Conservation (phyloP, 495 filamentous ascomycete species). For the Penicillium argentinense region DNA sequence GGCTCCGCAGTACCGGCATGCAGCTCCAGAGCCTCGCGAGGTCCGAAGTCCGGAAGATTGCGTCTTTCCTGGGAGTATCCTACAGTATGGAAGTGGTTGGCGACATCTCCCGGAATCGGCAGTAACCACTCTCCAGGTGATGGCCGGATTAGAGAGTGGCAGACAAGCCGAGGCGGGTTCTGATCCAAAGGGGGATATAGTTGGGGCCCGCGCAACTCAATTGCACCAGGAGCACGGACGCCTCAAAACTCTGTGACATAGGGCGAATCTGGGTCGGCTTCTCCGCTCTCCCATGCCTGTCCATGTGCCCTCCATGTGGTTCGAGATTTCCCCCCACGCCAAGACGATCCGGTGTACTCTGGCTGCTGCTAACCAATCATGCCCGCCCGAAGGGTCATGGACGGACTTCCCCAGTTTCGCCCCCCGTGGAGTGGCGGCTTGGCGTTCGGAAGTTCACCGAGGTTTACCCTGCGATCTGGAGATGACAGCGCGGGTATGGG, state of each 20-base stretch:
- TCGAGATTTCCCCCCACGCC: constrained; percentile 8
- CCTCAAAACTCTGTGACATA: neutral
- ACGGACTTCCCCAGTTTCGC: constrained; percentile 6
- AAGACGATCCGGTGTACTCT: neutral
- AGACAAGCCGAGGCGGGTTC: too few relatives aligned
- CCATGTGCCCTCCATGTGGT: neutral
- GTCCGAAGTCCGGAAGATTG: constrained; percentile 7
- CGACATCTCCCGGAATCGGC: constrained; percentile 4
- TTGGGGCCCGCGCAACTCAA: too few relatives aligned
- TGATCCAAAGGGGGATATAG: too few relatives aligned
- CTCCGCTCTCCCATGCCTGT: too few relatives aligned
- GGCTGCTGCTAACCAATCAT: constrained; percentile 5
- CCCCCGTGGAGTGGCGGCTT: constrained; percentile 2
- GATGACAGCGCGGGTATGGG: neutral
- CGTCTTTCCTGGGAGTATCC: neutral
- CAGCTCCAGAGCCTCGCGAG: too few relatives aligned
- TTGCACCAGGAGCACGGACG: neutral
- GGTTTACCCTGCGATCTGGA: too few relatives aligned
- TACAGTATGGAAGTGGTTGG: neutral
- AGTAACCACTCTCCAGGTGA: neutral
- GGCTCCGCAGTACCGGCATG: neutral
- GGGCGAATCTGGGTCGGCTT: too few relatives aligned
- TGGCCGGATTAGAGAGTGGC: neutral
- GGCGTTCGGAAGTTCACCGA: constrained; percentile 1
- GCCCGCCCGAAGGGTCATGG: neutral